Evolutionary conservation across 2,329 filamentous ascomycete species (phyloP).

Genomic region (Hypoxylon sp.): DNA sequence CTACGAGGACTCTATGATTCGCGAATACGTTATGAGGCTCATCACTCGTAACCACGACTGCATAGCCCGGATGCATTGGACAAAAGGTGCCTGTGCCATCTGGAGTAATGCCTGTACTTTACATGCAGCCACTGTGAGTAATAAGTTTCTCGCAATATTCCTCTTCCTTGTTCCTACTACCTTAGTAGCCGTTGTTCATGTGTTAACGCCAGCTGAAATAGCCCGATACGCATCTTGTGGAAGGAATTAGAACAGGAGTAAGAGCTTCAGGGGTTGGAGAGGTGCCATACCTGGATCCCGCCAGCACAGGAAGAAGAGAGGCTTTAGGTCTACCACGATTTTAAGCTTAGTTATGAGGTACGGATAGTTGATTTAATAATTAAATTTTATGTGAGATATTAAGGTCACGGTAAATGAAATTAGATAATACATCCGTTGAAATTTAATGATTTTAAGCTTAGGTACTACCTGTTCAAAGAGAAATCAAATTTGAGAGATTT

Average conservation of each 20-base stretch:
- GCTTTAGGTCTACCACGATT: constrained; percentile 36
- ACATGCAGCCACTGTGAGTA: constrained; percentile 47
- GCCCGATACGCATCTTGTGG: constrained; percentile 47
- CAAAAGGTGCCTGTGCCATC: constrained; percentile 49
- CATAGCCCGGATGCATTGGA: constrained; percentile 52
- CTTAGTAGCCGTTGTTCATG: not conserved
- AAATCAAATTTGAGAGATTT: too few relatives aligned
- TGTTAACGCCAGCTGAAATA: constrained; percentile 22
- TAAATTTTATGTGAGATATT: not conserved
- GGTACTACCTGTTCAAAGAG: too few relatives aligned
- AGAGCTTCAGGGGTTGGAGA: constrained; percentile 51
- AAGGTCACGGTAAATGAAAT: too few relatives aligned
- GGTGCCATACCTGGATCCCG: constrained; percentile 50
- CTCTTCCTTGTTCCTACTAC: not conserved
- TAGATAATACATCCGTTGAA: too few relatives aligned
- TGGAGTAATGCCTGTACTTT: constrained; percentile 50
- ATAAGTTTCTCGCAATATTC: not conserved
- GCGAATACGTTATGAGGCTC: constrained; percentile 49
- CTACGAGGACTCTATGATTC: constrained; percentile 49
- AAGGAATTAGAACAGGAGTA: constrained; percentile 46
- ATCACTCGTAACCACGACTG: constrained; percentile 53
- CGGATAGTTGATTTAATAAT: too few relatives aligned
- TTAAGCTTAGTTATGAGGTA: constrained; percentile 8
- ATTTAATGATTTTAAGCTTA: too few relatives aligned
- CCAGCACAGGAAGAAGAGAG: constrained; percentile 44